These are phyloP conservation scores for Dactylorhiza incarnata DNA, from an alignment of 106 monocot genomes.

Conservation along the genomic window DNA sequence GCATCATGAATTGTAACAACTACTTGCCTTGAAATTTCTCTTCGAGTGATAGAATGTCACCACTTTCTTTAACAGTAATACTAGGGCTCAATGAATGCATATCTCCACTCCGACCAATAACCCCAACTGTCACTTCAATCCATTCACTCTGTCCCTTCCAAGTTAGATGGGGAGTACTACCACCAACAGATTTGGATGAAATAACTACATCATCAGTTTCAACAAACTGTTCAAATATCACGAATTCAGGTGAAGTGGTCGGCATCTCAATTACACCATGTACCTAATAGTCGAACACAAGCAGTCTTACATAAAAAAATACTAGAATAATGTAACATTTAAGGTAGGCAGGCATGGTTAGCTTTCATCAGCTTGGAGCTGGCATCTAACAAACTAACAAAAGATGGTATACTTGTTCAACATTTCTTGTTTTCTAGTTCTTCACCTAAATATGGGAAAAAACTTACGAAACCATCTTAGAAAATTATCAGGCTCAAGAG, in stretches of 20 bases:
- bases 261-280: constrained; percentile 98
- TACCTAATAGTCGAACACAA: constrained; percentile 25
- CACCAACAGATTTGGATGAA: constrained; percentile 40
- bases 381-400: not conserved
- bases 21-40: constrained; percentile 95
- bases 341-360: not conserved
- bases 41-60: constrained; percentile 87
- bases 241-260: constrained; percentile 40
- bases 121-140: constrained; percentile 91
- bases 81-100: constrained; percentile 83
- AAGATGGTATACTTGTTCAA: not conserved
- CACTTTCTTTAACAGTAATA: constrained; percentile 87
- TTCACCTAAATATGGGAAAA: not conserved
- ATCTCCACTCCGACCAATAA: constrained; percentile 53
- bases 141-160: constrained; percentile 72
- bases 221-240: constrained; percentile 89
- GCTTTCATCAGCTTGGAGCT: not conserved
- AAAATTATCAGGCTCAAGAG: not conserved
- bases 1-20: not conserved
- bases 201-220: constrained; percentile 81
- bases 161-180: constrained; percentile 30
- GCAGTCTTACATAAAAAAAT: not conserved
- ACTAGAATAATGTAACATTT: not conserved
- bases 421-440: not conserved
- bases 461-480: not conserved